These are phyloP conservation scores for Cryptosporidium ryanae DNA, from an alignment of 169 alveolate species.

Conservation along the genomic window DNA sequence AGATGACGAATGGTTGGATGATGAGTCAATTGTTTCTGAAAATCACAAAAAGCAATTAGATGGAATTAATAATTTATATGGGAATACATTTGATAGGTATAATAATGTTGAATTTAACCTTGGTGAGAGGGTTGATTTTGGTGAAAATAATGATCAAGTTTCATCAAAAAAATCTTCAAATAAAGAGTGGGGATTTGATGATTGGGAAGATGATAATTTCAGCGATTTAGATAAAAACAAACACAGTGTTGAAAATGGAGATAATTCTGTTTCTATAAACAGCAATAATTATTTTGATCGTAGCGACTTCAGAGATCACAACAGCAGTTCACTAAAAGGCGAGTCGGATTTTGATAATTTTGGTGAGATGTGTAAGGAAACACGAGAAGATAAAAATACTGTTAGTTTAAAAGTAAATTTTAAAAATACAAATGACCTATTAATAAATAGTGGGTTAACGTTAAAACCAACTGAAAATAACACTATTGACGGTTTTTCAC, in stretches of 20 bases:
- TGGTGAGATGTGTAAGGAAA: not conserved
- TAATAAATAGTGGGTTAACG: no score
- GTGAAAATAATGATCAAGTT: not conserved
- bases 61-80: no score
- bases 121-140: not conserved
- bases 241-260: not conserved
- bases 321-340: not conserved
- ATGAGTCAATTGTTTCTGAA: not conserved
- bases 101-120: no score
- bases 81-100: no score
- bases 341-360: slow-evolving; percentile 8
- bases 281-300: no score
- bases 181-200: slow-evolving; percentile 8
- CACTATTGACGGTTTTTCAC: no score
- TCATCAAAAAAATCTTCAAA: not conserved
- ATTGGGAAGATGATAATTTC: not conserved
- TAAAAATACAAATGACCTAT: no score
- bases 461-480: no score
- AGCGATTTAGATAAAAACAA: not conserved
- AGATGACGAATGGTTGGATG: slow-evolving; percentile 7
- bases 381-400: not conserved
- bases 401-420: no score
- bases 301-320: no score
- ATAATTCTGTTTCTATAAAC: not conserved
- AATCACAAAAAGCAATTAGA: no score